phyloP scores from a whole-genome alignment of 2,329 filamentous ascomycete genomes.

The Cephalotrichum gorgonifer region DNA sequence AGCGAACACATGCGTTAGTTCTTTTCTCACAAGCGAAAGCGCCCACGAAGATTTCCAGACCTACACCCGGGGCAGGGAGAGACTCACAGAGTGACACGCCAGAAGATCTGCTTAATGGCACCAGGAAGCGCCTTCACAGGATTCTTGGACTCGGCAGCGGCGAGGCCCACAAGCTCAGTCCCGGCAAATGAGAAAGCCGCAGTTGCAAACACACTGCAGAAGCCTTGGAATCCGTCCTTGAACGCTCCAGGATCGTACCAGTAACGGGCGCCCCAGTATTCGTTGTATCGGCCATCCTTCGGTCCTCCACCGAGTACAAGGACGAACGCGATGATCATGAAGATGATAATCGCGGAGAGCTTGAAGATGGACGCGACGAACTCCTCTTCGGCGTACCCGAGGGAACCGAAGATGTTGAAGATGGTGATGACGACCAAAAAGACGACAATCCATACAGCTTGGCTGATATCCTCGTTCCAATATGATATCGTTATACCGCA shows the following conservation, averaged over 20 bases:
- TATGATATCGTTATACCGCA: slow-evolving; percentile 38
- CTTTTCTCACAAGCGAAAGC: not conserved
- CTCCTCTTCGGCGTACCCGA: slow-evolving; percentile 44
- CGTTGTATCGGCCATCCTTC: slow-evolving; percentile 24
- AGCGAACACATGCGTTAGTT: not conserved
- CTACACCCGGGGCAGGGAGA: not conserved
- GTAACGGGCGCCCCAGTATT: slow-evolving; percentile 31
- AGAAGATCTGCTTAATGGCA: slow-evolving; percentile 65
- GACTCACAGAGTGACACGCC: slow-evolving; percentile 33
- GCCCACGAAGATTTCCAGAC: not conserved
- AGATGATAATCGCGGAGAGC: slow-evolving; percentile 45
- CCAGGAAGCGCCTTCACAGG: slow-evolving; percentile 63
- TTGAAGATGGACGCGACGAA: slow-evolving; percentile 46
- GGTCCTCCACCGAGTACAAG: slow-evolving; percentile 49
- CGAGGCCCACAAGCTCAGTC: slow-evolving; percentile 59
- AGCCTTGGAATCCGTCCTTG: slow-evolving; percentile 59
- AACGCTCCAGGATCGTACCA: slow-evolving; percentile 41
- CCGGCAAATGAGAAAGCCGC: slow-evolving; percentile 60
- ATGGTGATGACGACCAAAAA: slow-evolving; percentile 38
- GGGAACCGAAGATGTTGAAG: slow-evolving; percentile 45
- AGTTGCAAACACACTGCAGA: slow-evolving; percentile 59
- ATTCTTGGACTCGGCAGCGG: slow-evolving; percentile 57
- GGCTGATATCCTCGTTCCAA: slow-evolving; percentile 35
- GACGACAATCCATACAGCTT: slow-evolving; percentile 41
- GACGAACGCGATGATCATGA: slow-evolving; percentile 50